Evolutionary conservation across 108 stramenopile species (phyloP), one percentile per base, ranked within the genome.

Genomic region (Schizochytrium sp.): DNA sequence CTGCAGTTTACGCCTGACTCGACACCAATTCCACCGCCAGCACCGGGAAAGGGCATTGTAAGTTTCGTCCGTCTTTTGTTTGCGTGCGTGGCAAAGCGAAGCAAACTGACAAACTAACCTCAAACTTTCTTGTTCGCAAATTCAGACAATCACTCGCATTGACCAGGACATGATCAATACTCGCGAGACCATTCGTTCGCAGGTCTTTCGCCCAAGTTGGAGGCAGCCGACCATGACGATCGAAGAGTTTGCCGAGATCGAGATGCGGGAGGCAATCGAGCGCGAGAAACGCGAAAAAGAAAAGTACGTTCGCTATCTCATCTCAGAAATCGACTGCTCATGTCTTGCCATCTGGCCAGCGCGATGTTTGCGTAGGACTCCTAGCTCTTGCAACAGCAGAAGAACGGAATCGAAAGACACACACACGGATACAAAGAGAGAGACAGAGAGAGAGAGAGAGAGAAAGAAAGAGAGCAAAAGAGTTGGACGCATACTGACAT

Each of bases 151-250:
- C 18, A 91, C 91, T 5, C 92, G 92, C 89, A 90, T 92, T 29
- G 90, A 89, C n/a, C 48, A 88, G 28, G 69, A 57, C 44, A 89
- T 87, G n/a, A 88, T 90, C 5, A 51, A 96, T 12, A 92, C 90
- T 60, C 94, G 94, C 44, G 95, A 98, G 87, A 94, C 95, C 88
- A 91, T 98, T 5, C 89, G 93, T 53, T 92, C 95, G 6, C 89
- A 93, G 48, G 98, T 99, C 16, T 99, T 99, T 91, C 96, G 95
- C 57, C 98, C 97, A 3, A 93, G 95, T 23, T 97, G 97, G 95
- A 95, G 95, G 87, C 97, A 94, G 88, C 98, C 98, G 5, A 99
- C 98, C 53, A 97, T 99, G 97, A 91, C 96, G 28, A 87, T 99
- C 10, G 97, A 97, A 55, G 97, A 98, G 89, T 91, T 98, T 58